These are phyloP conservation scores for Fusarium buxicola DNA, from an alignment of 2,329 filamentous ascomycete genomes.

Conservation along the genomic window DNA sequence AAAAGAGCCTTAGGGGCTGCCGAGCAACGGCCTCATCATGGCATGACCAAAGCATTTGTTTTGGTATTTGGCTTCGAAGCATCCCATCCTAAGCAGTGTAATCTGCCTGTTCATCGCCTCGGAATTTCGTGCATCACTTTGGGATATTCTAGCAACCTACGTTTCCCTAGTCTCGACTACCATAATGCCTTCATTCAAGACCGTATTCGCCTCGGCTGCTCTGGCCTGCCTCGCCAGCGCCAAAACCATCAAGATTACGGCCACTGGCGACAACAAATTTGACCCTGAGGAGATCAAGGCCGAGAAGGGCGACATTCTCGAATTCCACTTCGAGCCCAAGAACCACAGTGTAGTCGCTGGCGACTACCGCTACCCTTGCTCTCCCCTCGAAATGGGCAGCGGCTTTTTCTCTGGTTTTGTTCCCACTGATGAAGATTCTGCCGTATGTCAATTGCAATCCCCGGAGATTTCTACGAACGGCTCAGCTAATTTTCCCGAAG, in stretches of 20 bases:
- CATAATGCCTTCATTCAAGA: slow-evolving; percentile 48
- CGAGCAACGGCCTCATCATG: slow-evolving; percentile 30
- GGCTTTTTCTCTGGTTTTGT: slow-evolving; percentile 56
- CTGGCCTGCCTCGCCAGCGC: slow-evolving; percentile 45
- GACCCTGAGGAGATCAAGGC: slow-evolving; percentile 50
- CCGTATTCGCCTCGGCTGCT: slow-evolving; percentile 40
- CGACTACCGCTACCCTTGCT: slow-evolving; percentile 52
- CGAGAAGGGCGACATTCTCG: slow-evolving; percentile 50
- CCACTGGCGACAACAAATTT: slow-evolving; percentile 50
- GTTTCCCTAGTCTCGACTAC: not conserved
- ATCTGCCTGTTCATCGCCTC: not conserved
- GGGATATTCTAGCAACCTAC: not conserved
- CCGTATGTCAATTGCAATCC: slow-evolving; percentile 42
- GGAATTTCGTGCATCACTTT: not conserved
- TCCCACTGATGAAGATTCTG: slow-evolving; percentile 43
- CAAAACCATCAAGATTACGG: slow-evolving; percentile 51
- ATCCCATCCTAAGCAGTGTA: not conserved
- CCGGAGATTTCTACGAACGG: not conserved
- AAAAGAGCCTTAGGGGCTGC: slow-evolving; percentile 26
- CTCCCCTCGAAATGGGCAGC: slow-evolving; percentile 46
- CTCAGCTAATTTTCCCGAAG: slow-evolving; percentile 36
- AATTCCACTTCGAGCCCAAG: slow-evolving; percentile 52
- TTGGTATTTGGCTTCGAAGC: slow-evolving; percentile 15
- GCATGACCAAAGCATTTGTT: slow-evolving; percentile 12
- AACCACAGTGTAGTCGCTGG: slow-evolving; percentile 55